Evolutionary conservation across 805 yeast genomes (phyloP), one percentile per base, ranked within the genome.

Genomic region (Teunomyces tritomae): DNA sequence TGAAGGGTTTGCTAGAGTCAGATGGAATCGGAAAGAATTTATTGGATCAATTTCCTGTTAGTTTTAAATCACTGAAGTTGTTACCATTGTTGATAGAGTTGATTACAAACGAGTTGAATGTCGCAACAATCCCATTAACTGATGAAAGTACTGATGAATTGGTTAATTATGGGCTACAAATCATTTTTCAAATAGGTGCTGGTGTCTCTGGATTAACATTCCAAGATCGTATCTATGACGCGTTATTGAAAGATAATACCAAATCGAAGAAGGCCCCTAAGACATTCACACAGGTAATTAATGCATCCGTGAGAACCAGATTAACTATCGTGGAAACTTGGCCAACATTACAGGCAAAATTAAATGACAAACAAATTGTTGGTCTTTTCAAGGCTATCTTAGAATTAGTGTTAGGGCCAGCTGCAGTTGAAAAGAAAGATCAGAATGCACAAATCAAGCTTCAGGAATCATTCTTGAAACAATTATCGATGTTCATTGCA

Each of bases 141-240:
- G 60, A 57, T 37, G 27, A 57, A 9, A 54, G 64, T 34, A 71
- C 69, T 32, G 72, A 77, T 45, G 61, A 67, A 10, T 63, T 78
- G 50, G 70, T 80, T 5, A 74, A 76, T 35, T 66, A 63, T 36
- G 76, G 80, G 8, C 64, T 85, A 42, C 74, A 76, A 20, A 77
- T 86, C 37, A 73, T 88, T 7, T 68, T 90, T 11, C 65, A 74
- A 8, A 79, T 89, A 44, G 89, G 95, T 4, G 65, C 77, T 20
- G 75, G 74, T 5, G 67, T 92, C 53, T 88, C 96, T 3, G 84
- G 84, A 54, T 72, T 90, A 41, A 78, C 96, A 0, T 94, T 92
- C 63, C 79, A 82, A 49, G 96, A 89, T 55, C 73, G 79, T 48
- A 74, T 89, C 8, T 76, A 79, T 57, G 84, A 85, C 20, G 54